Evolutionary conservation across 306 rosid genomes (phyloP).

Genomic region (Cucurbita maxima): DNA sequence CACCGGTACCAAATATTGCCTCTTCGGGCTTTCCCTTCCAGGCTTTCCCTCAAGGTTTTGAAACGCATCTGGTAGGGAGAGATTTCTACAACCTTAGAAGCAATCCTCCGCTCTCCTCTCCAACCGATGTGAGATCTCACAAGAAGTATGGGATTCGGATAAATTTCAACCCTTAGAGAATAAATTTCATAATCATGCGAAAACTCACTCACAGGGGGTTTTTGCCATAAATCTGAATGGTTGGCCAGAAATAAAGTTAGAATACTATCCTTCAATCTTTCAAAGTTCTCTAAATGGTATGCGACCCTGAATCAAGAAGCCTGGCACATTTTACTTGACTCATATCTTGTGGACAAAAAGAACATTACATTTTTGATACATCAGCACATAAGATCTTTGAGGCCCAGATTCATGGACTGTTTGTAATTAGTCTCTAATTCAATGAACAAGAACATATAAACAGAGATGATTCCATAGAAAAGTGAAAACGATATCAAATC

Average conservation of each 20-base stretch:
- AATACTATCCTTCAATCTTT: background rate
- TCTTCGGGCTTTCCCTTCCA: too few relatives aligned
- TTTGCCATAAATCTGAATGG: background rate
- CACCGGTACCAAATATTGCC: too few relatives aligned
- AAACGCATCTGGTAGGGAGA: too few relatives aligned
- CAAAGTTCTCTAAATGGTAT: background rate
- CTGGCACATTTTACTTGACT: background rate
- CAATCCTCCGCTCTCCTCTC: too few relatives aligned
- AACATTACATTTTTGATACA: background rate
- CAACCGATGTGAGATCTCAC: too few relatives aligned
- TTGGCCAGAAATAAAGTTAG: background rate
- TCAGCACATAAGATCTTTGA: background rate
- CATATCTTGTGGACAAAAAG: background rate
- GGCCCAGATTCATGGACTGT: background rate
- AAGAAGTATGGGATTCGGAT: background rate
- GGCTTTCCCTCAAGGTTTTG: too few relatives aligned
- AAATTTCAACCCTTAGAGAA: background rate
- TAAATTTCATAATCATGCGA: background rate
- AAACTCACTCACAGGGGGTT: background rate
- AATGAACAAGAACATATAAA: background rate
- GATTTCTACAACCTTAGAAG: too few relatives aligned
- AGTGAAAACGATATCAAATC: background rate
- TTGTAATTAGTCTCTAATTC: background rate
- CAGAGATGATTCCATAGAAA: background rate
- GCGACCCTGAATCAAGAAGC: background rate